Evolutionary conservation across 139 green algal species (phyloP).

Genomic region (Penium margaritaceum): DNA sequence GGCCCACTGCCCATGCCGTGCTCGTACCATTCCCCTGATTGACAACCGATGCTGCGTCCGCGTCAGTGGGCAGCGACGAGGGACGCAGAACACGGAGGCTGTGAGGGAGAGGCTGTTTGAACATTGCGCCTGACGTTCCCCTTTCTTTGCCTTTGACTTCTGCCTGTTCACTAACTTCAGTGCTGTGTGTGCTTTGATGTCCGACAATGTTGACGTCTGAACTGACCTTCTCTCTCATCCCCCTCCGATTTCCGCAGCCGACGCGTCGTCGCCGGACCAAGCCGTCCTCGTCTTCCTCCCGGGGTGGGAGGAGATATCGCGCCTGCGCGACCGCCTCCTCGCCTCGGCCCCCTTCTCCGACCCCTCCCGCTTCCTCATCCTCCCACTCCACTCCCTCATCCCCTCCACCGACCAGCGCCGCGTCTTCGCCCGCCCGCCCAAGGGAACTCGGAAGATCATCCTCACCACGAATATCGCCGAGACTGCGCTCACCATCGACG

Average conservation of each 20-base stretch:
- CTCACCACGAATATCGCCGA: slow-evolving; percentile 80
- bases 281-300: slow-evolving; percentile 76
- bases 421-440: slow-evolving; percentile 54
- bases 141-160: too few species aligned
- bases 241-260: background rate
- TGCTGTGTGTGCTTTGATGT: too few species aligned
- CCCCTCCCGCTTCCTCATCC: slow-evolving; percentile 41
- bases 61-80: too few species aligned
- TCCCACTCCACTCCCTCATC: slow-evolving; percentile 73
- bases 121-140: too few species aligned
- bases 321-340: slow-evolving; percentile 62
- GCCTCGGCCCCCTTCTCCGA: slow-evolving; percentile 36
- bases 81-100: too few species aligned
- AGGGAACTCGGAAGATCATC: slow-evolving; percentile 50
- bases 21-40: too few species aligned
- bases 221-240: background rate
- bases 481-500: slow-evolving; percentile 76
- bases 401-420: slow-evolving; percentile 57
- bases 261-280: slow-evolving; percentile 30
- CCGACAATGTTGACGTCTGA: too few species aligned
- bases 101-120: slow-evolving; percentile 6
- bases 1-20: too few species aligned
- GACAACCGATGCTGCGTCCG: too few species aligned
- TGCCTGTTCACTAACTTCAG: too few species aligned
- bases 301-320: slow-evolving; percentile 76